Base-by-base conservation (phyloP, 176 grass and related monocot species). In the Rhynchospora pubera region DNA sequence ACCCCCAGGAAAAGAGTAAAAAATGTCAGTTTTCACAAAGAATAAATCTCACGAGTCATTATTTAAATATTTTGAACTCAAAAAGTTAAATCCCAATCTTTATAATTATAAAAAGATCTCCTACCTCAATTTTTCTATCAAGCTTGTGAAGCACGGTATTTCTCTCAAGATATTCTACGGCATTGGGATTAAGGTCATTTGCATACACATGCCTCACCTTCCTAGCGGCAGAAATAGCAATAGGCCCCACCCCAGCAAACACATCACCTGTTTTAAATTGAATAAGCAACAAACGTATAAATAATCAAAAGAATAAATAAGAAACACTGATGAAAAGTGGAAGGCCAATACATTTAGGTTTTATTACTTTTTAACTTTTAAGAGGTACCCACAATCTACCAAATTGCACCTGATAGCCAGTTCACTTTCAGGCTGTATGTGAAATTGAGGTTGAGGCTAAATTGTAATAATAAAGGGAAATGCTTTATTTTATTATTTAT, bases 161-260 rank as follows among this genome's bases (percentile, higher is more conserved):
- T 86, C 86, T 91, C 81, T 89, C 90, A 69, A 97, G 80, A 74
- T 92, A 97, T 73, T 94, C 94, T 26, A 94, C 90, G 19, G 94
- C 91, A 87, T 52, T 84, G 79, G 91, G 94, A 76, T 97, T 97
- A 83, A 97, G 74, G 57, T 97, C 94, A 91, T 97, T 97, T 81
- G 94, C 94, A 88, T 94, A 97, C 10, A 97, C 91, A 89, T 92
- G 86, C 79, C 84, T 89, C 59, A 94, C 94, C 78, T 91, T 97
- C 82, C 78, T 97, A 43, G 88, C 91, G 62, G 94, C 89, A 82
- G 70, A 94, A 87, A 97, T 90, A 65, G 94, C 82, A 86, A 97
- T 81, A 5, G 94, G 94, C 59, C 94, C 94, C 26, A 97, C 94
- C 84, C 94, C 91, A 88, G 77, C 89, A 55, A 97, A 97, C 60